Evolutionary conservation across 2,329 filamentous ascomycete genomes (phyloP).

Genomic region (Fusarium sp.): DNA sequence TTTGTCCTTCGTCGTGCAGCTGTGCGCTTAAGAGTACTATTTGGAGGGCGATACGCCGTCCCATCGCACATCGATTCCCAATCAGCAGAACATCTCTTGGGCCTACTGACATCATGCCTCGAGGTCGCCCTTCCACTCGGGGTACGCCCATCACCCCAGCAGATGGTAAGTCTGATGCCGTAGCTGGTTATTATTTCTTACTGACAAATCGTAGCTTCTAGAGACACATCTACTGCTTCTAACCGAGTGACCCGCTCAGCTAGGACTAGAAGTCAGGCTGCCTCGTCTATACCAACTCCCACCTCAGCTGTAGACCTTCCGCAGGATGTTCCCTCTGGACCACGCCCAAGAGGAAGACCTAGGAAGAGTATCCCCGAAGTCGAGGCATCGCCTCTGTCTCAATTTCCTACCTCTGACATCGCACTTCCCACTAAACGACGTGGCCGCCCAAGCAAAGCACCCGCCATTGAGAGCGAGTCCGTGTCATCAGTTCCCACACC

Average conservation of each 20-base stretch:
- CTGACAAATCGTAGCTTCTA: constrained; percentile 29
- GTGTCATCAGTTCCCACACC: constrained; percentile 49
- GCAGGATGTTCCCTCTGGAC: not conserved
- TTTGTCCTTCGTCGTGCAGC: not conserved
- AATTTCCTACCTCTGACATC: constrained; percentile 1
- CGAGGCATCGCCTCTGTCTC: constrained; percentile 1
- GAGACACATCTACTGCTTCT: constrained; percentile 25
- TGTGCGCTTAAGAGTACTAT: not conserved
- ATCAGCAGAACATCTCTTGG: not conserved
- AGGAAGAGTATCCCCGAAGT: constrained; percentile 27
- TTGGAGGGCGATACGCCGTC: not conserved
- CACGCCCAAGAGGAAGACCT: constrained; percentile 41
- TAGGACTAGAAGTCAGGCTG: constrained; percentile 28
- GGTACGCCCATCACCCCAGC: constrained; percentile 22
- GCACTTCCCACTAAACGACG: constrained; percentile 22
- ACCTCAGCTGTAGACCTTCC: not conserved
- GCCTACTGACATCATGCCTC: constrained; percentile 41
- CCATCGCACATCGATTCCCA: not conserved
- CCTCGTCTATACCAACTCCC: constrained; percentile 6
- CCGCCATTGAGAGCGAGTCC: constrained; percentile 42
- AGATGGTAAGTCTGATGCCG: constrained; percentile 25
- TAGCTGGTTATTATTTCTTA: not conserved
- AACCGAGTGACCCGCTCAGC: constrained; percentile 44
- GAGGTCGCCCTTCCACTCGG: constrained; percentile 44
- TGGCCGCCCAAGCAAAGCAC: constrained; percentile 31